A percentile compares a stretch with the other conserved stretches of the same genome.
Conservation (phyloP, 805 yeast genomes). For the Candida nanaspora region DNA sequence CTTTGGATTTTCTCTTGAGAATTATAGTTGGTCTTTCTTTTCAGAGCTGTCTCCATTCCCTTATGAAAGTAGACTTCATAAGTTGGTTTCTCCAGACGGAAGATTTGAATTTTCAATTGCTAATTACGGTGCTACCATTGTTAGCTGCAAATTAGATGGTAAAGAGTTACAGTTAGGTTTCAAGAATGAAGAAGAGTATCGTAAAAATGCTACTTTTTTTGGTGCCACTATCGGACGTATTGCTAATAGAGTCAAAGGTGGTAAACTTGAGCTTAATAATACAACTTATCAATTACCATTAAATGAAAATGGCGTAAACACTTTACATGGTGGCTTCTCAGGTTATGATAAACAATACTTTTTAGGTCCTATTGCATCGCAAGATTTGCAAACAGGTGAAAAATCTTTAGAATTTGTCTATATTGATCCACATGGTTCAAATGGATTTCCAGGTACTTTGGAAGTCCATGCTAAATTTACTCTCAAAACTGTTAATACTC, state of each 20-base stretch:
- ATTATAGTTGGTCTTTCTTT: slow-evolving; percentile 29
- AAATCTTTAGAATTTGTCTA: slow-evolving; percentile 30
- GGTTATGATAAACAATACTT: slow-evolving; percentile 47
- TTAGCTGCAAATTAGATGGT: slow-evolving; percentile 32
- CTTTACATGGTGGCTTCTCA: slow-evolving; percentile 47
- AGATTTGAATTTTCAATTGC: slow-evolving; percentile 33
- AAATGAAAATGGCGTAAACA: slow-evolving; percentile 31
- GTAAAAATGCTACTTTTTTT: slow-evolving; percentile 37
- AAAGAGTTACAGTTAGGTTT: slow-evolving; percentile 34
- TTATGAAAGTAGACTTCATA: slow-evolving; percentile 30
- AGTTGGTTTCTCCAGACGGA: slow-evolving; percentile 8
- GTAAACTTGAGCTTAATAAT: slow-evolving; percentile 34
- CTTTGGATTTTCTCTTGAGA: slow-evolving; percentile 39
- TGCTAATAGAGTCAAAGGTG: slow-evolving; percentile 52
- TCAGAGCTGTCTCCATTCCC: slow-evolving; percentile 5
- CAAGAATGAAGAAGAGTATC: slow-evolving; percentile 24
- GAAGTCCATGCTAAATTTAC: slow-evolving; percentile 39
- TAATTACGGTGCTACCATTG: slow-evolving; percentile 47
- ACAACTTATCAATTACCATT: slow-evolving; percentile 31
- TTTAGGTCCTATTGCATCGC: slow-evolving; percentile 44
- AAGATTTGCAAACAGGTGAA: slow-evolving; percentile 24
- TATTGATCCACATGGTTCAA: slow-evolving; percentile 38
- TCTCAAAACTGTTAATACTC: slow-evolving; percentile 23
- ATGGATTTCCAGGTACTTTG: slow-evolving; percentile 59
- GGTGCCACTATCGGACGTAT: slow-evolving; percentile 63